Conservation (phyloP, 371 early-diverging fungal species). For the Apophysomyces elegans region DNA sequence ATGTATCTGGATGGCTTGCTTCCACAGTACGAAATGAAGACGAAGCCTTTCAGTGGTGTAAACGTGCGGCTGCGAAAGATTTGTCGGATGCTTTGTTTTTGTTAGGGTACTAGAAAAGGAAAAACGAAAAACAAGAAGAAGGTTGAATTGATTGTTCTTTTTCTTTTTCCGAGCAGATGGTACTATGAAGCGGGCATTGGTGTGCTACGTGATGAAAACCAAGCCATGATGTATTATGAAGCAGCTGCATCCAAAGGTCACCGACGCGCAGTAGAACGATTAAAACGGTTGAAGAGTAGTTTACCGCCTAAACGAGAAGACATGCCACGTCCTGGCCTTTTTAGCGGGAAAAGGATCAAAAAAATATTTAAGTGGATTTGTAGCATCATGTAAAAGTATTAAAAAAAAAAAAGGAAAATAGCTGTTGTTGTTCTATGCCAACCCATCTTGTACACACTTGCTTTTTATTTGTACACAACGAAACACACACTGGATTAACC, state of each 20-base stretch:
- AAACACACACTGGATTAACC: no score
- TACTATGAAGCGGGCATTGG: slow-evolving; percentile 25
- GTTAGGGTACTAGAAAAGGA: slow-evolving; percentile 8
- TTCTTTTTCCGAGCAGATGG: slow-evolving; percentile 1
- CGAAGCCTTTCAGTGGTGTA: slow-evolving; percentile 17
- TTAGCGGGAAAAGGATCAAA: background rate
- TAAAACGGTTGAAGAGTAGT: background rate
- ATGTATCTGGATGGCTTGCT: slow-evolving; percentile 15
- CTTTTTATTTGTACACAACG: no score
- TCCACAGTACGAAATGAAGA: slow-evolving; percentile 32
- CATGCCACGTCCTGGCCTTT: background rate
- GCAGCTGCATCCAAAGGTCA: slow-evolving; percentile 21
- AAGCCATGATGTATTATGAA: slow-evolving; percentile 16
- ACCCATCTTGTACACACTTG: no score
- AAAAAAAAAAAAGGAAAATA: no score
- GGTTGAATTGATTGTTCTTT: background rate
- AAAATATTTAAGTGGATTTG: background rate
- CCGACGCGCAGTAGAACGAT: slow-evolving; percentile 7
- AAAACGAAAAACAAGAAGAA: background rate
- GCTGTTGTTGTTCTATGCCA: no score
- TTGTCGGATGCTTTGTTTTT: slow-evolving; percentile 14
- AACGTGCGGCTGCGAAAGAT: slow-evolving; percentile 12
- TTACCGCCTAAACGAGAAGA: background rate
- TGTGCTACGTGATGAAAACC: slow-evolving; percentile 5
- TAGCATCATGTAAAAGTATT: background rate